Percentiles rank a stretch among this genome's conserved stretches.
These are phyloP conservation scores for Pseudocercospora fuligena DNA, from an alignment of 2,329 filamentous ascomycete genomes.

Conservation along the genomic window DNA sequence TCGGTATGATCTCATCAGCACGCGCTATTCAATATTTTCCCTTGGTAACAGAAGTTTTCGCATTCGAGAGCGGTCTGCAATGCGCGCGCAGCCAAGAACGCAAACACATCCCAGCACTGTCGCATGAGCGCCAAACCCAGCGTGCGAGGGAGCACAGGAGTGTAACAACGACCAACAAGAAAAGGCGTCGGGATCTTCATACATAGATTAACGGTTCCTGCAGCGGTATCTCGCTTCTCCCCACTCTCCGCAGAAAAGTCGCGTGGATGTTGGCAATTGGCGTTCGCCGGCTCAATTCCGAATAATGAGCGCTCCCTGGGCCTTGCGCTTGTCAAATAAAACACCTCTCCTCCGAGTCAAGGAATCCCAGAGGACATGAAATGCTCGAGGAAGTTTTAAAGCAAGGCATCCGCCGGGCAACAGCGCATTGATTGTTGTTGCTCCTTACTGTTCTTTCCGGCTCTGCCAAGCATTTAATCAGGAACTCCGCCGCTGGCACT, in stretches of 20 bases:
- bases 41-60: background rate
- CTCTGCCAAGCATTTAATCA: background rate
- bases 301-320: slow-evolving; percentile 8
- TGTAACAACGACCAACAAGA: background rate
- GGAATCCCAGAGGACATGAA: background rate
- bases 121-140: background rate
- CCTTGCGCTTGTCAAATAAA: slow-evolving; percentile 10
- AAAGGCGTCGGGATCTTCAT: slow-evolving; percentile 8
- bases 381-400: background rate
- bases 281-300: slow-evolving; percentile 1
- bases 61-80: background rate
- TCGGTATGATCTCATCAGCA: slow-evolving; percentile 8
- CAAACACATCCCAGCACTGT: background rate
- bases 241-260: slow-evolving; percentile 9
- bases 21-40: slow-evolving; percentile 6
- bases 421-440: background rate
- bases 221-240: slow-evolving; percentile 4
- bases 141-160: slow-evolving; percentile 7
- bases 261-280: slow-evolving; percentile 2
- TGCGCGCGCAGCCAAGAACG: background rate
- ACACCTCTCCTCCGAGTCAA: background rate
- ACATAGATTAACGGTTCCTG: slow-evolving; percentile 1
- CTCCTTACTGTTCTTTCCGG: background rate
- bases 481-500: background rate
- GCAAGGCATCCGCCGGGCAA: slow-evolving; percentile 6